Percentiles rank a stretch among this genome's conserved stretches.
These are phyloP conservation scores for Colletotrichum destructivum DNA, from an alignment of 2,329 filamentous ascomycete species.

Conservation along the genomic window DNA sequence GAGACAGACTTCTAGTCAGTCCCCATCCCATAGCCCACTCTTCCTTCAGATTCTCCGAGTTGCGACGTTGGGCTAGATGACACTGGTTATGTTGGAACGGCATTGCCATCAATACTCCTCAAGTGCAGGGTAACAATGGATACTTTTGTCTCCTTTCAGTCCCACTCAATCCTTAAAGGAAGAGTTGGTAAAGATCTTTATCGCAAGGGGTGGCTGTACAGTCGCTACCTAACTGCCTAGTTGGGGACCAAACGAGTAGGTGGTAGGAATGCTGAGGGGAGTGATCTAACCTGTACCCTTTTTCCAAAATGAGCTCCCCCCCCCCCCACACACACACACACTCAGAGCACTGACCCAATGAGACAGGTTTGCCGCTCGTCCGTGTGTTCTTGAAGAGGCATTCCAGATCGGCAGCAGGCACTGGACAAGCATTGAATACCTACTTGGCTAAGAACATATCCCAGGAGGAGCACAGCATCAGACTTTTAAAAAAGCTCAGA, in stretches of 20 bases:
- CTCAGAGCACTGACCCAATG: neutral
- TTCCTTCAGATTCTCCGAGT: conserved; percentile 1
- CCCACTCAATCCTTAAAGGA: neutral
- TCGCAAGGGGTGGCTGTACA: neutral
- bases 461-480: neutral
- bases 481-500: neutral
- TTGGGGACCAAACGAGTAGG: conserved; percentile 4
- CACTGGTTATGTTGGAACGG: neutral
- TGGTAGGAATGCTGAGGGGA: neutral
- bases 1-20: conserved; percentile 2
- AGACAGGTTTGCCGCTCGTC: neutral
- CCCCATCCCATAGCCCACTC: conserved; percentile 33
- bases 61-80: conserved; percentile 21
- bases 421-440: neutral
- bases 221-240: neutral
- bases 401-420: neutral
- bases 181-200: neutral
- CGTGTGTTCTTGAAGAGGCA: too few species aligned
- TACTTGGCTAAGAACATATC: neutral
- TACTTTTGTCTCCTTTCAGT: conserved; percentile 1
- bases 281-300: conserved; percentile 4
- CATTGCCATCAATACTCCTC: neutral
- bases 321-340: too few species aligned
- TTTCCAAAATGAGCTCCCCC: conserved; percentile 9
- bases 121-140: conserved; percentile 25